Base-by-base conservation (phyloP, 176 grass and related monocot species). In the Hsuehochloa calcarea region DNA sequence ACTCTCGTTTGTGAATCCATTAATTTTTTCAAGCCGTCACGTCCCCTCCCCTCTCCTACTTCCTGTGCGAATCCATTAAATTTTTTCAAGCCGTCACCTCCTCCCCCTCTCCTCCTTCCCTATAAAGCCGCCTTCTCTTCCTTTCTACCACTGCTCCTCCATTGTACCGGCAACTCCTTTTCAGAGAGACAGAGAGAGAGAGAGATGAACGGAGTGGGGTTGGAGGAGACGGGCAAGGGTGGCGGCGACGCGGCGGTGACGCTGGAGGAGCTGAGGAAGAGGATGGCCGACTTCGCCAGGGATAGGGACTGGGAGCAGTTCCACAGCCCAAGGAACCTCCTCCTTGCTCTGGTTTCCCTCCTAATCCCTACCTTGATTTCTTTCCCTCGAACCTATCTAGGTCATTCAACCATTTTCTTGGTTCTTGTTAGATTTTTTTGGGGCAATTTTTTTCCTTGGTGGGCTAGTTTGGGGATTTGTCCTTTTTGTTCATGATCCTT, bases 261-360 rank as follows among this genome's bases (percentile, higher is more conserved):
- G 66, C 86, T 94, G 14, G 93, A 90, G 45, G 78, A 74, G 61
- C 84, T 94, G 81, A 90, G 78, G 85, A 90, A 64, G 90, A 90
- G 84, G 80, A 92, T 92, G 93, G 78, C 93, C 11, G 85, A 94
- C 19, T 94, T 94, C 60, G 90, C 93, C 44, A 90, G 73, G 76
- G 93, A 92, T 74, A 90, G 93, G 52, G 82, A 94, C 52, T 94
- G 93, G 90, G 93, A 94, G 61, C 81, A 90, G 74, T 94, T 90
- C 86, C 93, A 94, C 65, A 92, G 90, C 85, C 93, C 93, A 2
- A 85, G 90, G 45, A 94, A 94, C 78, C 93, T 94, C 69, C 93
- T 94, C 44, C 90, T 94, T 56, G 93, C 93, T 13, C 60, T 94
- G 87, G 88, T 93, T 81, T 15, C 11, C 39, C 50, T 37, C 35